phyloP scores from a whole-genome alignment of 306 rosid genomes.

The Cicer yamashitae region DNA sequence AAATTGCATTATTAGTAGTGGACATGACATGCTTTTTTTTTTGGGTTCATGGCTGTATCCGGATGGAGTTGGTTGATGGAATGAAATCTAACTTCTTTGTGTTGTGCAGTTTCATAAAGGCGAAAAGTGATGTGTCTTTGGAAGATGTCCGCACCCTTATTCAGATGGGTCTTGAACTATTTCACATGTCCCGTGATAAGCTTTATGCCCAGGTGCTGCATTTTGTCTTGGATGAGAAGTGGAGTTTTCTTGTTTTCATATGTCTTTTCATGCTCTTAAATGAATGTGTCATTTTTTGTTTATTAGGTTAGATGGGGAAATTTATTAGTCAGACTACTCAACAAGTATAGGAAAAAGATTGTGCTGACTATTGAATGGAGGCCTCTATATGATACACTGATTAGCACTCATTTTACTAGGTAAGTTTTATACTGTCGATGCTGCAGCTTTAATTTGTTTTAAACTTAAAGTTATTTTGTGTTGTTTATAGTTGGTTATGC shows the following conservation, averaged over 20 bases:
- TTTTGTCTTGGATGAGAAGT: constrained; percentile 39
- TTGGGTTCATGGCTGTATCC: constrained; percentile 22
- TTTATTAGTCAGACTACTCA: constrained; percentile 76
- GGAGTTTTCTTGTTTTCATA: constrained; percentile 33
- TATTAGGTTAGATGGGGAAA: constrained; percentile 99
- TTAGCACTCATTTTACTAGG: constrained; percentile 93
- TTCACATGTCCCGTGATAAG: constrained; percentile 71
- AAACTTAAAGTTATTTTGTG: constrained; percentile 30
- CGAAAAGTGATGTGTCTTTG: constrained; percentile 87
- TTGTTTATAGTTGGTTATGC: constrained; percentile 28
- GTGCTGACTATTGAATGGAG: constrained; percentile 79
- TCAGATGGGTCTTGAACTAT: constrained; percentile 77
- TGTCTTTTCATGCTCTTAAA: constrained; percentile 40
- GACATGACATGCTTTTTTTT: not conserved
- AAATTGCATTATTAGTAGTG: constrained; percentile 16
- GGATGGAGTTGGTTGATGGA: constrained; percentile 34
- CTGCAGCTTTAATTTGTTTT: constrained; percentile 24
- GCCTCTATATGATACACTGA: constrained; percentile 81
- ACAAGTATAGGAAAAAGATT: constrained; percentile 83
- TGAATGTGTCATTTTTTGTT: constrained; percentile 50
- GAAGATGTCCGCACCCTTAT: constrained; percentile 72
- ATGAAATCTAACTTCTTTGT: constrained; percentile 42
- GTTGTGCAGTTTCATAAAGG: constrained; percentile 84
- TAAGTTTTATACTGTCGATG: constrained; percentile 45
- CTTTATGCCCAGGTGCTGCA: constrained; percentile 87